These are phyloP conservation scores for Fabrea salina DNA, from an alignment of 169 alveolate species.

Conservation along the genomic window DNA sequence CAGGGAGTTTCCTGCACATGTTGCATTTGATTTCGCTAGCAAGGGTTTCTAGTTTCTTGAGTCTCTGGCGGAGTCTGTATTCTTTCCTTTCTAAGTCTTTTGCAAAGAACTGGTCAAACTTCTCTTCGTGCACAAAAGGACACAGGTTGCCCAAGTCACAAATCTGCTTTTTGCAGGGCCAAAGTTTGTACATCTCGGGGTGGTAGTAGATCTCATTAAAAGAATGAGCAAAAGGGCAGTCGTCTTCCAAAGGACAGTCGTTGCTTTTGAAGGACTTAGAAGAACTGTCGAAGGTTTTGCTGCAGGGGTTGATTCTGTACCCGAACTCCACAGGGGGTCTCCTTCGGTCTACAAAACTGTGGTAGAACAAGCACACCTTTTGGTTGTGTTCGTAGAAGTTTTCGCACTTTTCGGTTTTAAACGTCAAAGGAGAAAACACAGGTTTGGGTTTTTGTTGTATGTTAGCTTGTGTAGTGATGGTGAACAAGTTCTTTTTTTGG, in stretches of 20 bases:
- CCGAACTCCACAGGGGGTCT: constrained; percentile 42
- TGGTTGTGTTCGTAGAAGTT: constrained; percentile 51
- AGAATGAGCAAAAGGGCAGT: constrained; percentile 15
- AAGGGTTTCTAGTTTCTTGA: too few relatives aligned
- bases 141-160: not conserved
- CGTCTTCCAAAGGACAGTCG: constrained; percentile 37
- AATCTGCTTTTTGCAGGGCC: too few relatives aligned
- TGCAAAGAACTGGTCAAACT: too few relatives aligned
- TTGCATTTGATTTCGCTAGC: too few relatives aligned
- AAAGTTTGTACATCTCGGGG: not conserved
- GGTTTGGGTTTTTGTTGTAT: too few relatives aligned
- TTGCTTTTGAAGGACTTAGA: constrained; percentile 24
- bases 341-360: constrained; percentile 51
- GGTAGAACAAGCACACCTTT: constrained; percentile 57
- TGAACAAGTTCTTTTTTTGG: too few relatives aligned
- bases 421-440: too few relatives aligned
- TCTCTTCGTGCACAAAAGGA: not conserved
- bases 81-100: too few relatives aligned
- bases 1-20: too few relatives aligned
- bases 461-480: too few relatives aligned
- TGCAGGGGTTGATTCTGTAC: constrained; percentile 38
- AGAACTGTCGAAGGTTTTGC: too few relatives aligned
- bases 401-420: constrained; percentile 54
- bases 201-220: constrained; percentile 2
- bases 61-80: too few relatives aligned